Evolutionary conservation across 805 yeast species (phyloP), one percentile per base, ranked within the genome.

Genomic region (Lipomyces yamadae): DNA sequence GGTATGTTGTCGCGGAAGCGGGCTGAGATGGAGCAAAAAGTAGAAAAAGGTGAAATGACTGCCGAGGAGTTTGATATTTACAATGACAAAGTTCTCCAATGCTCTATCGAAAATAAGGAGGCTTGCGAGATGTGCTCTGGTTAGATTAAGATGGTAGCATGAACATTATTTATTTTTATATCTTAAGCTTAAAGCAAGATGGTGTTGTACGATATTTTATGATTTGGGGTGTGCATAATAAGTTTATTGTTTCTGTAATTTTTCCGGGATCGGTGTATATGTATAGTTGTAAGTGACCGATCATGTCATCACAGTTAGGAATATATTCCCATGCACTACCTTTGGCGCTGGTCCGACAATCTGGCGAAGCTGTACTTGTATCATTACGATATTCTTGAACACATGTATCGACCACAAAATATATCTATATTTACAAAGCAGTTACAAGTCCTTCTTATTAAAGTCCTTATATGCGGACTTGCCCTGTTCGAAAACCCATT

Each of bases 121-220:
- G 87, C 98, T 60, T 94, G 99, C 81, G 94, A 94, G 77, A 95
- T 95, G 98, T 95, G 99, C 83, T 94, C 98, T 67, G 98, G 98
- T 82, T 95, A 81, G 69, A 52, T 52, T 29, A 13, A 32, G 24
- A 11, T 11, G 15, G 34, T 52, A 18, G 15, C 34, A 32, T 29
- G 29, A 34, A 29, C 29, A n/a, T 52, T 3, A 29, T 13, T 5
- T 24, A 52, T 7, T 52, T 52, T 52, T 52, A 52, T 5, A 8
- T 8, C 24, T 24, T 24, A 24, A 24, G 24, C 24, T 24, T 24
- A 24, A 24, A 24, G 24, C 24, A 24, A 24, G 24, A 24, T 52
- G 32, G 55, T 34, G 8, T 3, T 52, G 55, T 52, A 52, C 13
- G 55, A 52, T 52, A 52, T 15, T 52, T 52, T 52, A 33, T 52